Evolutionary conservation across 2,329 filamentous ascomycete species (phyloP).

Genomic region (Ceratocystis huliohia): DNA sequence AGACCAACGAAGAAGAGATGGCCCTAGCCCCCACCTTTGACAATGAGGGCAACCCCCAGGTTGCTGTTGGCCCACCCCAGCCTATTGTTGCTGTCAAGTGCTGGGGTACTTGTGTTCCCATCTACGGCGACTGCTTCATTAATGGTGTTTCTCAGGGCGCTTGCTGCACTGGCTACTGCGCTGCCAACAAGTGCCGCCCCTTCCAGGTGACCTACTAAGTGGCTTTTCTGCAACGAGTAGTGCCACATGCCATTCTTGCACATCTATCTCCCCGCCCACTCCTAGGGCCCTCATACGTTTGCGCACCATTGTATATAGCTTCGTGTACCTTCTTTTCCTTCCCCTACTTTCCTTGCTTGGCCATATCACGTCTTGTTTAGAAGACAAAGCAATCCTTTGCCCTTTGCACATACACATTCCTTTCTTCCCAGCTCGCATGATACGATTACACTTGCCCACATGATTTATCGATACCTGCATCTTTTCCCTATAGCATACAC

Average conservation of each 20-base stretch:
- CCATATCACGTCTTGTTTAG: too few species aligned
- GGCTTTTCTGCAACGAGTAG: not conserved
- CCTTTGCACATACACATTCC: not conserved
- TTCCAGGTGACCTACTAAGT: conserved; percentile 21
- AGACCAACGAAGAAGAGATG: conserved; percentile 27
- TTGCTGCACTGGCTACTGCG: conserved; percentile 35
- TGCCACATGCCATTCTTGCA: too few species aligned
- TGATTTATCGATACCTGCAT: not conserved
- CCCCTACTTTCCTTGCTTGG: not conserved
- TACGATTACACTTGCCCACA: not conserved
- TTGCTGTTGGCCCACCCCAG: conserved; percentile 35
- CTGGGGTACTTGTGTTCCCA: conserved; percentile 32
- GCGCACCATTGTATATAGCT: not conserved
- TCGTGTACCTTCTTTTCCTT: not conserved
- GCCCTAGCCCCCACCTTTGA: conserved; percentile 25
- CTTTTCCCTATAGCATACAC: not conserved
- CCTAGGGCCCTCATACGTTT: too few species aligned
- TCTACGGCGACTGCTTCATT: conserved; percentile 31
- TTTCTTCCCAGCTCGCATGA: not conserved
- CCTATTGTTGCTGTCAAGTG: conserved; percentile 34
- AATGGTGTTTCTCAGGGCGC: conserved; percentile 29
- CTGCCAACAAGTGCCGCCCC: conserved; percentile 32
- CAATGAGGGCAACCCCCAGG: conserved; percentile 28
- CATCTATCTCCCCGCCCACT: not conserved
- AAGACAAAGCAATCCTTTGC: not conserved